A percentile compares a stretch with the other conserved stretches of the same genome.
Evolutionary conservation across 1,139 yeast species (phyloP).

Genomic region (Saccharomycopsis hybrid): DNA sequence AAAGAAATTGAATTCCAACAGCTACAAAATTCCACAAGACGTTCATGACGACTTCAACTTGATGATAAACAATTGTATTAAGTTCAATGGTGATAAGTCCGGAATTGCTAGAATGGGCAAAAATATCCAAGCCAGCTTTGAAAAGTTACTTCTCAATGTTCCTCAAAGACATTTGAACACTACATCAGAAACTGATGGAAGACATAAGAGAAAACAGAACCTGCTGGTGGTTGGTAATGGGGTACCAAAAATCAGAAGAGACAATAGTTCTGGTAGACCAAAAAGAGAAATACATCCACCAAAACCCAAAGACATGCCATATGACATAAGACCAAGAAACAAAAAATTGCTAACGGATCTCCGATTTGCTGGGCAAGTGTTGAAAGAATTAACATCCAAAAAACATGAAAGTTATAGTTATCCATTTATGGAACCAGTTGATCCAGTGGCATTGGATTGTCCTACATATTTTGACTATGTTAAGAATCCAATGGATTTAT

Average conservation of each 20-base stretch:
- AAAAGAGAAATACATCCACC: conserved; percentile 97
- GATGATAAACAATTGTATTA: conserved; percentile 75
- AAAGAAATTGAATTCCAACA: conserved; percentile 59
- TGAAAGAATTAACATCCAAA: conserved; percentile 77
- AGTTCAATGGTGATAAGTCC: conserved; percentile 80
- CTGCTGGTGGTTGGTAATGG: conserved; percentile 37
- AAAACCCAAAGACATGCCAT: conserved; percentile 86
- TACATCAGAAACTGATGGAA: conserved; percentile 19
- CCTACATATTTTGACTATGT: conserved; percentile 84
- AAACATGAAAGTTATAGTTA: conserved; percentile 80
- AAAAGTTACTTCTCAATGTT: conserved; percentile 86
- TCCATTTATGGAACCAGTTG: conserved; percentile 92
- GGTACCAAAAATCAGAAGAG: conserved; percentile 56
- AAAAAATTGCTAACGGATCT: conserved; percentile 89
- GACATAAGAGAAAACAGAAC: conserved; percentile 25
- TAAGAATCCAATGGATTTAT: conserved; percentile 91
- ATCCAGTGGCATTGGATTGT: conserved; percentile 86
- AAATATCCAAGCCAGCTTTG: conserved; percentile 85
- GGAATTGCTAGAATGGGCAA: conserved; percentile 87
- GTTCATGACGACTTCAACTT: conserved; percentile 76
- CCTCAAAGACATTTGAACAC: conserved; percentile 67
- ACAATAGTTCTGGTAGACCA: conserved; percentile 67
- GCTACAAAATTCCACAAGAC: conserved; percentile 64
- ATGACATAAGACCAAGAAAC: conserved; percentile 83
- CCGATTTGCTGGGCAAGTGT: conserved; percentile 74